Evolutionary conservation across 2,329 filamentous ascomycete genomes (phyloP), one percentile per base, ranked within the genome.

Genomic region (Aspergillus oerlinghausenensis): DNA sequence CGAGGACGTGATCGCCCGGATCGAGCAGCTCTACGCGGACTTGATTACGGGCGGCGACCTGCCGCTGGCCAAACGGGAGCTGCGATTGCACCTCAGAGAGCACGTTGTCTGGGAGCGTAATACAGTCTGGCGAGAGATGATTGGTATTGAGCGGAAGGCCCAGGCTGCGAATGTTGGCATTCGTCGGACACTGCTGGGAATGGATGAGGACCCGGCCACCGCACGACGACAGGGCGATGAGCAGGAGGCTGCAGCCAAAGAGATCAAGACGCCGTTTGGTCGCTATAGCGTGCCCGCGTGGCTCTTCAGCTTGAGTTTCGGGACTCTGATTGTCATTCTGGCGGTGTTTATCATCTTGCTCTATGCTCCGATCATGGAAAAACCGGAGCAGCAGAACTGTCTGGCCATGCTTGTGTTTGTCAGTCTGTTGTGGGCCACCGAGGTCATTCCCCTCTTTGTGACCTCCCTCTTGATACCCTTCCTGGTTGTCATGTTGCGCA

Each of bases 81-180:
- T 99, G 56, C 85, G 94, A 54, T 84, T 96, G 29, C 92, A 99
- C 69, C 82, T 99, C 26, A 83, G 94, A 56, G 95, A 99, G 75
- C 94, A 99, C 73, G 92, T 99, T 21, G 93, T 97, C 0, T 99
- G 94, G 95, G 95, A 99, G 73, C 85, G 94, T 56, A 99, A 99
- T 70, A 99, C 94, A 0, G 94, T 99, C 19, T 99, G 94, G 94
- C 83, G 95, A 76, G 94, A 99, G 67, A 94, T 99, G 85, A 99
- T 99, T 71, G 94, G 93, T 53, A 93, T 99, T 65, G 95, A 99
- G 77, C 84, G 94, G 23, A 92, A 96, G 70, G 91, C 91, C 1
- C 93, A 97, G 75, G 95, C 94, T 8, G 93, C 93, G 8, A 94
- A 93, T 65, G 82, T 99, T 62, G 94, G 94, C 45, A 79, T 89